Evolutionary conservation across 305 asterid genomes (phyloP), one percentile per base, ranked within the genome.

Genomic region (Andrographis paniculata): DNA sequence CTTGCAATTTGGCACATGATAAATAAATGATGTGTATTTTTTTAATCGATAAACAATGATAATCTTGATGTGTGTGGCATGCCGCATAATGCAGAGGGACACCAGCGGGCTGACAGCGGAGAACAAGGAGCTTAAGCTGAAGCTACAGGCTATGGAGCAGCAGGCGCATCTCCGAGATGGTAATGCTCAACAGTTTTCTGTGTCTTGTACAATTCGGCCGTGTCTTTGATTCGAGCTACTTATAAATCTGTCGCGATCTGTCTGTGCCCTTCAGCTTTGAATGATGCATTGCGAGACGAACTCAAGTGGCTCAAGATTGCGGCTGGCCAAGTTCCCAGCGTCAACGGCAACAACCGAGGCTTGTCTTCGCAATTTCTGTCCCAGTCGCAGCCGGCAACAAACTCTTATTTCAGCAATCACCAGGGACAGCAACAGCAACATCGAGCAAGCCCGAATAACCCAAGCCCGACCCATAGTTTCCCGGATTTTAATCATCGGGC

Each of bases 121-220:
- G 81, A 84, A 88, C 85, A 88, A 79, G 69, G 94, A 88, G 60
- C 93, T 88, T 59, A 85, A 82, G 62, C 68, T 88, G 62, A 82
- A 82, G 60, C 48, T 88, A 60, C 81, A 88, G 55, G 88, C 97
- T 47, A 56, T 88, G 72, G 97, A 84, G 62, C 84, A 88, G 53
- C 80, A 82, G 74, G 89, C 95, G 28, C 93, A 81, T 66, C 97
- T 88, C 58, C 69, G 94, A 73, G 95, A 88, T 49, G 97, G 95
- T 88, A 87, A 20, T 35, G 33, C 38, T 33, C 13, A 5, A 4
- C n/a, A n/a, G n/a, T n/a, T 13, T 33, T 13, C 12, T 7, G 14
- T 13, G n/a, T n/a, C n/a, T n/a, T n/a, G n/a, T n/a, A n/a, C n/a
- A n/a, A n/a, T n/a, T n/a, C n/a, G n/a, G n/a, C n/a, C n/a, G n/a